These are phyloP conservation scores for Globisporangium nunn DNA, from an alignment of 352 stramenopile species.

Conservation along the genomic window DNA sequence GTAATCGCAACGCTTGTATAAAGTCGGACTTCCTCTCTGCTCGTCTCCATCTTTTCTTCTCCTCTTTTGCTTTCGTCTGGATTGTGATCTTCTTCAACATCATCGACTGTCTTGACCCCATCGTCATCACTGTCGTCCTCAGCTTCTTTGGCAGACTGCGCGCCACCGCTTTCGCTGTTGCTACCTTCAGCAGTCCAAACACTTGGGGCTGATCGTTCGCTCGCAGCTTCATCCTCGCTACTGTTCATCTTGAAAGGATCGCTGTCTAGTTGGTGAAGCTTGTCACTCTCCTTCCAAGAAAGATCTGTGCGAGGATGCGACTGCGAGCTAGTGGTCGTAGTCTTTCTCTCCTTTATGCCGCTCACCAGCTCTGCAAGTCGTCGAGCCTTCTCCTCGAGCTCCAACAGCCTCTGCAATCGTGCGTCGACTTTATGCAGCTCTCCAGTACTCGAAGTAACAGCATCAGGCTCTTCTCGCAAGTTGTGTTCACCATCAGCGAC, in stretches of 20 bases:
- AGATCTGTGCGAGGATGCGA: background rate
- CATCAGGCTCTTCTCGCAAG: background rate
- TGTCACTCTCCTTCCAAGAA: background rate
- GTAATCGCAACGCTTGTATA: background rate
- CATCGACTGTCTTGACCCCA: background rate
- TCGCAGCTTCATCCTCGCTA: too few relatives aligned
- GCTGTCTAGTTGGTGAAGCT: background rate
- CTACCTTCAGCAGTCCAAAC: background rate
- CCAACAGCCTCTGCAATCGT: slow-evolving; percentile 4
- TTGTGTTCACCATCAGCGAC: background rate
- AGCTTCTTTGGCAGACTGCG: background rate
- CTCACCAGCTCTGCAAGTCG: slow-evolving; percentile 9
- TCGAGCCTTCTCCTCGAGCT: slow-evolving; percentile 9
- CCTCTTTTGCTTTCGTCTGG: background rate
- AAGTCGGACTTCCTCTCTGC: slow-evolving; percentile 2
- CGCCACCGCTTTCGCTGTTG: background rate
- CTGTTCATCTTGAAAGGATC: too few relatives aligned
- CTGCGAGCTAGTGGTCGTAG: background rate
- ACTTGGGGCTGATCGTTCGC: too few relatives aligned
- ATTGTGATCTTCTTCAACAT: background rate
- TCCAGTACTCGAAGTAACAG: background rate
- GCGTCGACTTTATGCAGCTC: background rate
- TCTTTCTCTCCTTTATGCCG: slow-evolving; percentile 1
- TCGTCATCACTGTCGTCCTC: background rate
- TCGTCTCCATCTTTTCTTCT: background rate